Evolutionary conservation across 192 early-diverging fungal species (phyloP).

Genomic region (Entomortierella chlamydospora): DNA sequence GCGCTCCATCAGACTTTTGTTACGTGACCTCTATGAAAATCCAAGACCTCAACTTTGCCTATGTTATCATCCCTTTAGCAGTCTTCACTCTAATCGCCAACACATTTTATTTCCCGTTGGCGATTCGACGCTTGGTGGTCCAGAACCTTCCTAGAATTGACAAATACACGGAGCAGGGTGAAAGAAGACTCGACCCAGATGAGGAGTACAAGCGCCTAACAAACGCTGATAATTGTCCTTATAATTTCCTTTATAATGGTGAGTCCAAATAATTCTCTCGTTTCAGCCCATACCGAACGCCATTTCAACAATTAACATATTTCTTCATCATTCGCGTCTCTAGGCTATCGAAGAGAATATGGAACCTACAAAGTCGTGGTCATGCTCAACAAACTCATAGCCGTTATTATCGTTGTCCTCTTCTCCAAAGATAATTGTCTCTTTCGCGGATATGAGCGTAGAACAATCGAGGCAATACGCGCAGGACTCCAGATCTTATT

Average conservation of each 20-base stretch:
- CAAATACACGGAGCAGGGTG: constrained; percentile 52
- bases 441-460: constrained; percentile 55
- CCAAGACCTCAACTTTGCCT: constrained; percentile 55
- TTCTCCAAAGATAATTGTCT: constrained; percentile 75
- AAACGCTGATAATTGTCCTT: constrained; percentile 66
- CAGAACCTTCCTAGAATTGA: constrained; percentile 62
- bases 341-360: constrained; percentile 56
- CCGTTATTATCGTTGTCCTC: constrained; percentile 57
- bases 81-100: constrained; percentile 34
- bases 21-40: constrained; percentile 60
- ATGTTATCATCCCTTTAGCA: constrained; percentile 48
- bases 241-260: constrained; percentile 70
- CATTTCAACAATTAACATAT: neutral
- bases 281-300: neutral
- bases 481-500: constrained; percentile 61
- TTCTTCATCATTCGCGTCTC: neutral
- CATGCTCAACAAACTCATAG: constrained; percentile 68
- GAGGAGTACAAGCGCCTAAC: constrained; percentile 60
- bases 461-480: constrained; percentile 62
- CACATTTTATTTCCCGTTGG: constrained; percentile 55
- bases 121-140: constrained; percentile 43
- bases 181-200: constrained; percentile 32
- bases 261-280: constrained; percentile 9
- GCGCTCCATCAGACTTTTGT: constrained; percentile 49
- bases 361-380: constrained; percentile 66